phyloP scores from a whole-genome alignment of 306 rosid species.

The Luffa acutangula region DNA sequence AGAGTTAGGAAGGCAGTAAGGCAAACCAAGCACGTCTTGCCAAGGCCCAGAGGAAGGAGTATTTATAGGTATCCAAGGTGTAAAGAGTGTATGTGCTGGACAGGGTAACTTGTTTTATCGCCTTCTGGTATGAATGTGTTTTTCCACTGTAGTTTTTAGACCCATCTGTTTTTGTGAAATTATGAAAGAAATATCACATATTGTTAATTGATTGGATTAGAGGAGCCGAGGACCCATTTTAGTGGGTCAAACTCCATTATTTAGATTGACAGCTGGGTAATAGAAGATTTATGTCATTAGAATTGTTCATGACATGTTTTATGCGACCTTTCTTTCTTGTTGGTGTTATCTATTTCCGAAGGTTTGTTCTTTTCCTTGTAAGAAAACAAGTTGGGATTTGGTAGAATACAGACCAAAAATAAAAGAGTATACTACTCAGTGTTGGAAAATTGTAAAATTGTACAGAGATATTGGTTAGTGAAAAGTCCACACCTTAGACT shows the following conservation, averaged over 20 bases:
- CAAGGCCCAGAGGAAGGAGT: conserved; percentile 92
- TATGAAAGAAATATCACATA: background rate
- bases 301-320: background rate
- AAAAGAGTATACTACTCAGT: background rate
- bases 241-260: background rate
- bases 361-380: background rate
- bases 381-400: background rate
- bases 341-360: background rate
- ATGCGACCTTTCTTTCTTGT: background rate
- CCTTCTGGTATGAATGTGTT: background rate
- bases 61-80: conserved; percentile 87
- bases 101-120: conserved; percentile 8
- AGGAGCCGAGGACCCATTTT: background rate
- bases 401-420: background rate
- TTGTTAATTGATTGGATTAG: background rate
- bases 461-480: no score
- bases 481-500: no score
- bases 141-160: background rate
- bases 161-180: background rate
- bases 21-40: conserved; percentile 84
- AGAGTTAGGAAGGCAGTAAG: conserved; percentile 90
- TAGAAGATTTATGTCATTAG: background rate
- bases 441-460: background rate
- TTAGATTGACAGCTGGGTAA: background rate
- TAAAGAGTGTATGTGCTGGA: conserved; percentile 85